phyloP scores from a whole-genome alignment of 495 filamentous ascomycete genomes.

The Hamigera avellanea region DNA sequence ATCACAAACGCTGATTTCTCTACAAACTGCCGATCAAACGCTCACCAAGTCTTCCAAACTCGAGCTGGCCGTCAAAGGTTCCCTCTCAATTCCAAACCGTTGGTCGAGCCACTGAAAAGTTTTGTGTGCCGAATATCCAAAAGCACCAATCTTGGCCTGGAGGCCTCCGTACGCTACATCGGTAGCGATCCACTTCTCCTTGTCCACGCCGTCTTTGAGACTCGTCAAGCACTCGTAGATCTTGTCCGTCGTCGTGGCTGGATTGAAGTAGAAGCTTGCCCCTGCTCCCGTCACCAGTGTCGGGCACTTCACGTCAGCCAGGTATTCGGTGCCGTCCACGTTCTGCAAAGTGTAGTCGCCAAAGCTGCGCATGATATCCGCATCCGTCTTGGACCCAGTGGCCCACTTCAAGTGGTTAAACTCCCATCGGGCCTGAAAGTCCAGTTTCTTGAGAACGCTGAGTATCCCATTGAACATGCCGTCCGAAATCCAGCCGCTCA shows the following conservation, averaged over 20 bases:
- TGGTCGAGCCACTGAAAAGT: not conserved
- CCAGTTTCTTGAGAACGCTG: not conserved
- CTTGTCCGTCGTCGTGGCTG: not conserved
- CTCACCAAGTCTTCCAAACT: too few species aligned
- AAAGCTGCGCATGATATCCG: too few species aligned
- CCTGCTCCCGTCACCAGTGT: too few species aligned
- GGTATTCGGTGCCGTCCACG: too few species aligned
- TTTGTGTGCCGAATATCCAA: not conserved
- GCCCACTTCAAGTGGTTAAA: slow-evolving; percentile 10
- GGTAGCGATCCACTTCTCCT: slow-evolving; percentile 5
- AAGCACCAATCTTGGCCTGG: slow-evolving; percentile 13
- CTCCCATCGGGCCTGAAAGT: slow-evolving; percentile 27
- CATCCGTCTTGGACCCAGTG: too few species aligned
- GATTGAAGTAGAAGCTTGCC: slow-evolving; percentile 5
- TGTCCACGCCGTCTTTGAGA: not conserved
- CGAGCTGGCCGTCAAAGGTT: too few species aligned
- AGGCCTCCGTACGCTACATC: slow-evolving; percentile 7
- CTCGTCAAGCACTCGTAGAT: not conserved
- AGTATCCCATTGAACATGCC: slow-evolving; percentile 12
- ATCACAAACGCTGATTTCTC: too few species aligned
- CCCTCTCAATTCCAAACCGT: not conserved
- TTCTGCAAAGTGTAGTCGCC: too few species aligned
- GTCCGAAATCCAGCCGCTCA: slow-evolving; percentile 14
- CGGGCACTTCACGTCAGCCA: too few species aligned
- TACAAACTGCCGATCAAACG: too few species aligned